Conservation (phyloP, 306 rosid species). For the Carpinus viminea region DNA sequence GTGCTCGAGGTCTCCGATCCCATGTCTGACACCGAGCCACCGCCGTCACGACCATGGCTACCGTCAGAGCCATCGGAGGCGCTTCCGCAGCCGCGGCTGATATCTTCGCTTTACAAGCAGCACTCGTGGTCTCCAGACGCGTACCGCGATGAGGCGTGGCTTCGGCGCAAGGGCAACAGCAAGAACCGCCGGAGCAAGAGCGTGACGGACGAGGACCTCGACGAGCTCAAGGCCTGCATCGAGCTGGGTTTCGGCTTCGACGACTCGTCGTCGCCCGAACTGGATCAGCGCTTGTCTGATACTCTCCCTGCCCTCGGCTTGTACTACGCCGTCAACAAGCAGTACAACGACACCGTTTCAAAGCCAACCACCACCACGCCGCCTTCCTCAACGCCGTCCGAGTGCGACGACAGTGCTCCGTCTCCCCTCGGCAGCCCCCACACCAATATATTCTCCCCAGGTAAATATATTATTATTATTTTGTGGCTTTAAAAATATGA, state of each 20-base stretch:
- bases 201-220: constrained; percentile 83
- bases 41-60: not conserved
- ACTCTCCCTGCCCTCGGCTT: constrained; percentile 84
- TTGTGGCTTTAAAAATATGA: not conserved
- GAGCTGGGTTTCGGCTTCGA: constrained; percentile 88
- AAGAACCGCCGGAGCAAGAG: constrained; percentile 70
- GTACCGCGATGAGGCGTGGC: constrained; percentile 85
- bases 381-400: constrained; percentile 55
- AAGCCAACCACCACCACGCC: constrained; percentile 36
- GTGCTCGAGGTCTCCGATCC: constrained; percentile 25
- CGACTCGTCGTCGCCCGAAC: constrained; percentile 49
- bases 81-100: not conserved
- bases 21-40: constrained; percentile 38
- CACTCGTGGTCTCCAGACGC: constrained; percentile 90
- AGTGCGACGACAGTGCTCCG: constrained; percentile 50
- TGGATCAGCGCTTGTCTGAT: constrained; percentile 63
- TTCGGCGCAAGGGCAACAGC: constrained; percentile 68
- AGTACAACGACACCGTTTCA: constrained; percentile 47
- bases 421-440: constrained; percentile 68
- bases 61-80: not conserved
- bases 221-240: constrained; percentile 89
- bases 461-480: constrained; percentile 23
- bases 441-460: constrained; percentile 43
- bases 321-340: constrained; percentile 75
- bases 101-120: constrained; percentile 71